phyloP scores from a whole-genome alignment of 441 rosid species.

The Melastoma candidum region DNA sequence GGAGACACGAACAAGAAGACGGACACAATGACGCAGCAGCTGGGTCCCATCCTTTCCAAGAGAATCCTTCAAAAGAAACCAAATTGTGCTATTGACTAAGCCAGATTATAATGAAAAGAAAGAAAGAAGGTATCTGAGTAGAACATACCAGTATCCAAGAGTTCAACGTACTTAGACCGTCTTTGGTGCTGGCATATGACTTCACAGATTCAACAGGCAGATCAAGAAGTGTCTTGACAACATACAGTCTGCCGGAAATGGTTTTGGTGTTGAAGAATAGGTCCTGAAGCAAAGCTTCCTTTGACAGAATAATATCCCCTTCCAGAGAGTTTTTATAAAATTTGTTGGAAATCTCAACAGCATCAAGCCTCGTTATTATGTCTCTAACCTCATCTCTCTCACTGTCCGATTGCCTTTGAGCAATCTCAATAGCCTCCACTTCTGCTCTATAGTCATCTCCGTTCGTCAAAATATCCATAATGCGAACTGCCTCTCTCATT shows the following conservation, averaged over 20 bases:
- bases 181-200: constrained; percentile 95
- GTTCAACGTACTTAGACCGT: constrained; percentile 83
- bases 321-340: constrained; percentile 61
- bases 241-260: constrained; percentile 77
- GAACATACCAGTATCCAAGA: constrained; percentile 72
- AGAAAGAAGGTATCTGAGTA: too few relatives aligned
- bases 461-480: constrained; percentile 71
- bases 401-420: constrained; percentile 66
- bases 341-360: constrained; percentile 81
- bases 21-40: constrained; percentile 97
- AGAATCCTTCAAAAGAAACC: constrained; percentile 55
- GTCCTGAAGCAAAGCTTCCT: constrained; percentile 74
- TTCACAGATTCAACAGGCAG: constrained; percentile 83
- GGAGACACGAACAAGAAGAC: constrained; percentile 95
- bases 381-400: constrained; percentile 97
- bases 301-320: constrained; percentile 47
- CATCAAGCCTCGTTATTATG: constrained; percentile 86
- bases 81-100: not conserved
- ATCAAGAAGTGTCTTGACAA: constrained; percentile 84
- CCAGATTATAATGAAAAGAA: not conserved
- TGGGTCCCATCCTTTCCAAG: constrained; percentile 99
- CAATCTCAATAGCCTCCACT: constrained; percentile 82
- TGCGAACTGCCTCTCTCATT: constrained; percentile 95
- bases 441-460: constrained; percentile 93
- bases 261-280: constrained; percentile 89